Conservation (phyloP, 2,329 filamentous ascomycete genomes). For the Aspergillus udagawae region DNA sequence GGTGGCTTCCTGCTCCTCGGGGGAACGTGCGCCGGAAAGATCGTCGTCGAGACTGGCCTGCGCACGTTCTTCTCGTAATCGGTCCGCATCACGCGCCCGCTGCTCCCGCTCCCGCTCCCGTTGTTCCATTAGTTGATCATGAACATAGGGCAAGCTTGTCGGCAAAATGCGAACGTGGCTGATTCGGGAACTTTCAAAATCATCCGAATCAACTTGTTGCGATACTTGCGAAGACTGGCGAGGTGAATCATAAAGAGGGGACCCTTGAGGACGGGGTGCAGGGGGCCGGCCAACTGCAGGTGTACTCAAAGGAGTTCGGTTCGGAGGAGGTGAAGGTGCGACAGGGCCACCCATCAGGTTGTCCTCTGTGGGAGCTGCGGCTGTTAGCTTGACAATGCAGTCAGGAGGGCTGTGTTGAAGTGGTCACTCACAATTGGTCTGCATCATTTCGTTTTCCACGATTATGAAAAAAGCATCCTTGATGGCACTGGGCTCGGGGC, state of each 20-base stretch:
- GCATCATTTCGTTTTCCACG: constrained; percentile 96
- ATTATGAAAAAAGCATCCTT: constrained; percentile 99
- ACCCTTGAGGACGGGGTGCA: constrained; percentile 16
- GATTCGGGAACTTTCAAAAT: constrained; percentile 52
- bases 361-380: constrained; percentile 35
- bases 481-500: constrained; percentile 92
- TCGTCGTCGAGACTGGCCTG: constrained; percentile 17
- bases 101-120: constrained; percentile 33
- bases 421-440: constrained; percentile 72
- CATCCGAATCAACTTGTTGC: constrained; percentile 23
- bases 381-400: constrained; percentile 8
- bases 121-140: constrained; percentile 80
- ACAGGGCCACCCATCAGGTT: constrained; percentile 26
- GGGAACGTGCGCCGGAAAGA: constrained; percentile 25
- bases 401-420: background rate
- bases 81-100: constrained; percentile 23
- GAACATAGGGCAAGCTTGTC: constrained; percentile 84
- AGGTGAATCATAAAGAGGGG: constrained; percentile 22
- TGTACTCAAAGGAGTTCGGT: constrained; percentile 15
- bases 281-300: constrained; percentile 16
- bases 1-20: constrained; percentile 77
- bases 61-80: constrained; percentile 43
- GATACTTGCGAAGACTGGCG: constrained; percentile 22
- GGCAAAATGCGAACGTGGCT: constrained; percentile 91
- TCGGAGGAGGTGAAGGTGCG: constrained; percentile 27